These are phyloP conservation scores for Capronia coronata DNA, from an alignment of 2,329 filamentous ascomycete genomes.

Conservation along the genomic window DNA sequence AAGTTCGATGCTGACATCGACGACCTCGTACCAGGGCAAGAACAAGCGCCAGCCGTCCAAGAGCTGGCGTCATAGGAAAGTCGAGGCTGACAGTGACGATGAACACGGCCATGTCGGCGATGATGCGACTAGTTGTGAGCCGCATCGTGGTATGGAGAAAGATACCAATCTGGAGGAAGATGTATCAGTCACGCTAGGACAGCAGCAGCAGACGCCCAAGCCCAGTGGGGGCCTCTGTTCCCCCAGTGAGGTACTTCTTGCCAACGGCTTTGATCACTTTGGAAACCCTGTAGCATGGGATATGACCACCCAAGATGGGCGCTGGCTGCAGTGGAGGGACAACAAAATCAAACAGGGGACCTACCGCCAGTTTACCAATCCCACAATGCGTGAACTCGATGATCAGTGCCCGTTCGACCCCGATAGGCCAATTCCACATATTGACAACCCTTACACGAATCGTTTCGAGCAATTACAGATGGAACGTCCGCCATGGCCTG, in stretches of 20 bases:
- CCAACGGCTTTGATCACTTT: slow-evolving; percentile 14
- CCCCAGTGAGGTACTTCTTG: slow-evolving; percentile 5
- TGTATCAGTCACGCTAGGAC: neutral
- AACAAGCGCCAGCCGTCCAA: slow-evolving; percentile 6
- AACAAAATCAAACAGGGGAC: slow-evolving; percentile 15
- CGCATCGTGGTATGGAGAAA: neutral
- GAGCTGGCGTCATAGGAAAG: slow-evolving; percentile 15
- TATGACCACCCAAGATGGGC: slow-evolving; percentile 22
- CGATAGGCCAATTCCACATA: slow-evolving; percentile 15
- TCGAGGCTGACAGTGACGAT: slow-evolving; percentile 19
- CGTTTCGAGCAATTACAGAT: neutral
- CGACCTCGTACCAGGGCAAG: slow-evolving; percentile 14
- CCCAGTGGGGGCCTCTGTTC: slow-evolving; percentile 2
- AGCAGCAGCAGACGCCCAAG: neutral
- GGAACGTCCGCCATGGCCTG: slow-evolving; percentile 19
- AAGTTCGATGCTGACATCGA: slow-evolving; percentile 19
- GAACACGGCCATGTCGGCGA: slow-evolving; percentile 10
- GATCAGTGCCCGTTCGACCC: slow-evolving; percentile 21
- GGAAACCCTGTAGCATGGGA: slow-evolving; percentile 24
- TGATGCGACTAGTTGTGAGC: neutral
- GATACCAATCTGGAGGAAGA: neutral
- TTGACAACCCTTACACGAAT: slow-evolving; percentile 5
- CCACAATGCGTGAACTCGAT: slow-evolving; percentile 11
- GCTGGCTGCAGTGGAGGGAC: slow-evolving; percentile 26
- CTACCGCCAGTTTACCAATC: neutral